phyloP scores from a whole-genome alignment of 2,329 filamentous ascomycete genomes.

The Thielaviopsis euricoi region DNA sequence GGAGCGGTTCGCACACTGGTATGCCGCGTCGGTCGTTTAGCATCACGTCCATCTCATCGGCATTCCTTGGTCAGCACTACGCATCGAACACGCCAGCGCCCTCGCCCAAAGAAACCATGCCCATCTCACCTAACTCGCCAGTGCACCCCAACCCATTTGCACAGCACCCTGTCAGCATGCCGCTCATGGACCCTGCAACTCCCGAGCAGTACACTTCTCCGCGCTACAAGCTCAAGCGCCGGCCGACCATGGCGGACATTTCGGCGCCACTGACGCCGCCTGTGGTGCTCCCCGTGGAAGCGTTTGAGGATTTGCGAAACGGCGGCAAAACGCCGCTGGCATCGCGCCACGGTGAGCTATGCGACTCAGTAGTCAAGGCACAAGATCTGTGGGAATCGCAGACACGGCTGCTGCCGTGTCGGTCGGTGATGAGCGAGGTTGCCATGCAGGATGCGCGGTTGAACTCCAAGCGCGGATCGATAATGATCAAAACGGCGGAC shows the following conservation, averaged over 20 bases:
- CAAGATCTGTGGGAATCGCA: conserved; percentile 7
- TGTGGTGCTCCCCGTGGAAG: conserved; percentile 8
- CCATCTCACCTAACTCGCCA: conserved; percentile 8
- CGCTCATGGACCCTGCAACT: conserved; percentile 6
- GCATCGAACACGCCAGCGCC: conserved; percentile 11
- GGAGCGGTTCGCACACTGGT: conserved; percentile 13
- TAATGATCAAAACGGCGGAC: background rate
- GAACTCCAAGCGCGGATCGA: background rate
- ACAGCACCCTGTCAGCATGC: conserved; percentile 1
- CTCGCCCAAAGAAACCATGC: background rate
- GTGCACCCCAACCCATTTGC: conserved; percentile 7
- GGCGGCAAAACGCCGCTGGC: background rate
- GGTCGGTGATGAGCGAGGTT: conserved; percentile 2
- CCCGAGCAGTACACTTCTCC: conserved; percentile 6
- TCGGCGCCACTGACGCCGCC: conserved; percentile 5
- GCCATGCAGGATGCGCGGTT: background rate
- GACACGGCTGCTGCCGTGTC: background rate
- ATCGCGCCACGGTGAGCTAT: background rate
- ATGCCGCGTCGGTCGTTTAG: conserved; percentile 12
- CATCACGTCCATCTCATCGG: conserved; percentile 17
- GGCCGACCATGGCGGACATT: conserved; percentile 13
- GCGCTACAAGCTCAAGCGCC: conserved; percentile 4
- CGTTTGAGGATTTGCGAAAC: conserved; percentile 11
- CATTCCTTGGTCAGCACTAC: conserved; percentile 11
- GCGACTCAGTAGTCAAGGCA: conserved; percentile 1